Evolutionary conservation across 179 eudicot genomes (phyloP).

Genomic region (Carnegiea gigantea): DNA sequence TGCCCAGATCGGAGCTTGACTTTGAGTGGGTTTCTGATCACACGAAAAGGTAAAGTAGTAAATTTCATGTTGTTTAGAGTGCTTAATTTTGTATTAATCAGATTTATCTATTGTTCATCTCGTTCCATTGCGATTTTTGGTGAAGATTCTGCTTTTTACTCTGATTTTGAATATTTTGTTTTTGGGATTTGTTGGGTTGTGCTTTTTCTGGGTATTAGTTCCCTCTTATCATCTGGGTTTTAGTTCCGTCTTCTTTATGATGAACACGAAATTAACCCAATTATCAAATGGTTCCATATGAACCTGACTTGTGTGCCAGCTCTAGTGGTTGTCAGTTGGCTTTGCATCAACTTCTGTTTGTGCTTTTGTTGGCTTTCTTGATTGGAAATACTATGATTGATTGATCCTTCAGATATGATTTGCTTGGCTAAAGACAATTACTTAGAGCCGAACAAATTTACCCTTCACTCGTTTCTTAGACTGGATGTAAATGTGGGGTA

Average conservation of each 20-base stretch:
- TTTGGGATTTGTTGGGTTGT: background rate
- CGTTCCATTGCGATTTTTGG: background rate
- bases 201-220: background rate
- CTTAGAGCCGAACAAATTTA: background rate
- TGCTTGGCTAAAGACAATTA: background rate
- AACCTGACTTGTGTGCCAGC: too few relatives aligned
- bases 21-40: background rate
- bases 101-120: conserved; percentile 11
- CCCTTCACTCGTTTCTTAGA: background rate
- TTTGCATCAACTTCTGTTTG: background rate
- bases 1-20: conserved; percentile 4
- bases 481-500: background rate
- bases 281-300: too few relatives aligned
- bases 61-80: background rate
- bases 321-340: background rate
- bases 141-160: background rate
- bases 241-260: too few relatives aligned
- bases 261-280: too few relatives aligned
- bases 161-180: background rate
- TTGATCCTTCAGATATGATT: background rate
- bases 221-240: background rate
- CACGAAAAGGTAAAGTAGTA: conserved; percentile 10
- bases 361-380: background rate
- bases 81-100: background rate
- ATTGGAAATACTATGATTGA: background rate